These are phyloP conservation scores for Maudiozyma serrabonitensis DNA, from an alignment of 805 yeast species.

Conservation along the genomic window DNA sequence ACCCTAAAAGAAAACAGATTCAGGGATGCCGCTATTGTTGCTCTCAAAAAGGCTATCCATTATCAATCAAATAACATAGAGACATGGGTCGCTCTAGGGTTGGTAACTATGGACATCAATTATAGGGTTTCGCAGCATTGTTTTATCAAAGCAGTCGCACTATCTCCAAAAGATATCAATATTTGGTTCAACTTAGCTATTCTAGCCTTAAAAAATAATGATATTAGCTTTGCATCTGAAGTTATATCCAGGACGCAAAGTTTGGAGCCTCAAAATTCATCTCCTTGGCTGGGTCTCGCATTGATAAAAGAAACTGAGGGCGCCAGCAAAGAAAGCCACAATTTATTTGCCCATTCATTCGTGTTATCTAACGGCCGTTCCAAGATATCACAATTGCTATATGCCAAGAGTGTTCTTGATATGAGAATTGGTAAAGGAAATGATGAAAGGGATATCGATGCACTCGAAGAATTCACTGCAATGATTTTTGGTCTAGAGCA, in stretches of 20 bases:
- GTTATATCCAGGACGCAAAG: constrained; percentile 70
- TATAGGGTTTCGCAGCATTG: constrained; percentile 86
- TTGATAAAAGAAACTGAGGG: constrained; percentile 45
- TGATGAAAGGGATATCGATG: constrained; percentile 46
- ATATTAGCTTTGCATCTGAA: constrained; percentile 60
- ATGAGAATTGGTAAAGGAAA: constrained; percentile 35
- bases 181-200: constrained; percentile 81
- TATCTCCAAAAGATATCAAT: constrained; percentile 56
- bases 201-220: constrained; percentile 59
- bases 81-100: constrained; percentile 79
- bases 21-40: constrained; percentile 44
- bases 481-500: constrained; percentile 60
- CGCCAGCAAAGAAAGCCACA: constrained; percentile 39
- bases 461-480: constrained; percentile 54
- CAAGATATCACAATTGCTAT: constrained; percentile 59
- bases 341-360: constrained; percentile 68
- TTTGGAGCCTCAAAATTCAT: constrained; percentile 63
- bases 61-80: constrained; percentile 60
- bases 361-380: constrained; percentile 66
- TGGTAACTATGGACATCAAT: constrained; percentile 53
- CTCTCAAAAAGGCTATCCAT: constrained; percentile 58
- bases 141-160: constrained; percentile 67
- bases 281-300: constrained; percentile 85
- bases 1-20: constrained; percentile 22
- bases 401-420: constrained; percentile 50